These are phyloP conservation scores for Solanum chacoense DNA, from an alignment of 305 asterid species.

Conservation along the genomic window DNA sequence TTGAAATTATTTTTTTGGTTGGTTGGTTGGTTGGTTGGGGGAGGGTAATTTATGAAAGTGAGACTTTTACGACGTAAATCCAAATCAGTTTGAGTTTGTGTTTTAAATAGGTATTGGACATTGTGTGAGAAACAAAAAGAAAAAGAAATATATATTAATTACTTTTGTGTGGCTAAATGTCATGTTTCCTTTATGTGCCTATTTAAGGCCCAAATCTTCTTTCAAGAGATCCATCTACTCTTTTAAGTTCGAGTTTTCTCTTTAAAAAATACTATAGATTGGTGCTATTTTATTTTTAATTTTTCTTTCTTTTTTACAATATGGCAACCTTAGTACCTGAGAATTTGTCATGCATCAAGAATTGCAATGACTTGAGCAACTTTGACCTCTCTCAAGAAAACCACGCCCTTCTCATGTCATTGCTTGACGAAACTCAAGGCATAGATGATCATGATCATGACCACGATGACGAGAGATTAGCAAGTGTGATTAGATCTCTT, in stretches of 20 bases:
- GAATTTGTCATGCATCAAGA: neutral
- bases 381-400: neutral
- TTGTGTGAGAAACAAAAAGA: neutral
- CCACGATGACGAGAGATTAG: neutral
- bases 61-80: neutral
- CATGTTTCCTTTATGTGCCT: neutral
- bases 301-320: neutral
- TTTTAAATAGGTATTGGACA: neutral
- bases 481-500: conserved; percentile 3
- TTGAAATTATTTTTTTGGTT: neutral
- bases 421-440: conserved; percentile 1
- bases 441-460: neutral
- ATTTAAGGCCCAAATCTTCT: neutral
- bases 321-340: neutral
- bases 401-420: neutral
- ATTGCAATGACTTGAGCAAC: neutral
- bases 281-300: neutral
- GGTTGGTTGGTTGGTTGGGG: neutral
- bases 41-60: neutral
- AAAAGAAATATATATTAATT: neutral
- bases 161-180: neutral
- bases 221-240: neutral
- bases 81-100: neutral
- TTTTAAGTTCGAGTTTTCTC: neutral
- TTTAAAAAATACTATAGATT: neutral